Conservation (phyloP, 2,329 filamentous ascomycete species). For the Claviceps sp. region DNA sequence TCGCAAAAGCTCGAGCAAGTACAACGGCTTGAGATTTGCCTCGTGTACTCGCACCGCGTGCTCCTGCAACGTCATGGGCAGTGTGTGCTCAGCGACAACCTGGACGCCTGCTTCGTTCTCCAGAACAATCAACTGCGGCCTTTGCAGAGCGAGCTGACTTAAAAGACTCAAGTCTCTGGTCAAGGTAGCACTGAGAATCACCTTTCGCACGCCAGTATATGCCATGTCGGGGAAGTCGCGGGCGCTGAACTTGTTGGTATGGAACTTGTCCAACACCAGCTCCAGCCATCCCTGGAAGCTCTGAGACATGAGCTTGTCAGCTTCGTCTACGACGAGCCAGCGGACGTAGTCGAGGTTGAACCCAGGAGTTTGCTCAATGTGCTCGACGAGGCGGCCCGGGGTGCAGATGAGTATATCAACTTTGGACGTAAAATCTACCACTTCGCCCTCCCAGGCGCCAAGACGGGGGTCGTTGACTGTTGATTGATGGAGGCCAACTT, state of each 20-base stretch:
- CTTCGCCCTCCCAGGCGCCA: slow-evolving; percentile 30
- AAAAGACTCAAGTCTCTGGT: slow-evolving; percentile 74
- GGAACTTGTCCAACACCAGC: slow-evolving; percentile 51
- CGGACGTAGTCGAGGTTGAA: slow-evolving; percentile 67
- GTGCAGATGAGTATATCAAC: slow-evolving; percentile 86
- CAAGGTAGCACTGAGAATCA: slow-evolving; percentile 86
- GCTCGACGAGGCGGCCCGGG: slow-evolving; percentile 82
- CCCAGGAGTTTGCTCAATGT: slow-evolving; percentile 70
- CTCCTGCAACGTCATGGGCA: slow-evolving; percentile 54
- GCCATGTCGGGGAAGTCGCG: slow-evolving; percentile 41
- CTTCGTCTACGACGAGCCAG: slow-evolving; percentile 89
- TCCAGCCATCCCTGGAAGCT: slow-evolving; percentile 87
- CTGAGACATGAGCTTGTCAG: slow-evolving; percentile 80
- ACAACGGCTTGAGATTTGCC: slow-evolving; percentile 63
- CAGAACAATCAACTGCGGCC: slow-evolving; percentile 65
- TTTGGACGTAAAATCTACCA: slow-evolving; percentile 53
- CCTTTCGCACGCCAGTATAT: slow-evolving; percentile 52
- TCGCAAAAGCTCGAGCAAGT: slow-evolving; percentile 64
- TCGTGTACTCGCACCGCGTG: slow-evolving; percentile 55
- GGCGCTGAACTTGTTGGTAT: slow-evolving; percentile 32
- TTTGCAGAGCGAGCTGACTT: slow-evolving; percentile 54
- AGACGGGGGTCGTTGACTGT: slow-evolving; percentile 17
- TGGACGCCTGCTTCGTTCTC: slow-evolving; percentile 42
- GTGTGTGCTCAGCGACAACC: slow-evolving; percentile 30
- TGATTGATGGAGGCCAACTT: slow-evolving; percentile 7